These are phyloP conservation scores for Cyberlindnera xylosilytica DNA, from an alignment of 805 yeast genomes.

Conservation along the genomic window DNA sequence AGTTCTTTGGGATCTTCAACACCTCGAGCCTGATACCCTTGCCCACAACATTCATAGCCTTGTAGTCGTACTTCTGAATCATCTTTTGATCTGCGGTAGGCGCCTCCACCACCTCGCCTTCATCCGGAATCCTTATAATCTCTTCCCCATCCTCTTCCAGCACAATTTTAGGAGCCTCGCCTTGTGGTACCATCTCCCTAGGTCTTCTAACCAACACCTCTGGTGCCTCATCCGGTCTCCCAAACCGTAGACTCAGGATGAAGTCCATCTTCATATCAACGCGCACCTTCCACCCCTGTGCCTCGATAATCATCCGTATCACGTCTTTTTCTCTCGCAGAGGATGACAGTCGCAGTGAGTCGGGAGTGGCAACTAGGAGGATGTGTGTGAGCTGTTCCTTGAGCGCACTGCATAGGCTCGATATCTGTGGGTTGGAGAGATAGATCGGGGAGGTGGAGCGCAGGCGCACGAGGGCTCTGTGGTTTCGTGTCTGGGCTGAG, in stretches of 20 bases:
- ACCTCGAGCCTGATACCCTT: constrained; percentile 23
- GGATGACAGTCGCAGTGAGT: constrained; percentile 10
- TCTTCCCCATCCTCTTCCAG: constrained; percentile 14
- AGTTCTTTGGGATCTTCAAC: constrained; percentile 18
- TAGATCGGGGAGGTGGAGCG: constrained; percentile 14
- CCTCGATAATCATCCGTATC: constrained; percentile 10
- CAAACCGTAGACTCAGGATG: constrained; percentile 9
- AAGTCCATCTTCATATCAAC: constrained; percentile 11
- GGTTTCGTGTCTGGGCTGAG: constrained; percentile 18
- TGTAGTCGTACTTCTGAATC: constrained; percentile 21
- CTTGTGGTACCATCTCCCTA: constrained; percentile 1
- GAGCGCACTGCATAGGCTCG: constrained; percentile 12
- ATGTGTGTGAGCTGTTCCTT: constrained; percentile 15
- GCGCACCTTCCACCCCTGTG: constrained; percentile 21
- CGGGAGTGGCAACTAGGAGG: constrained; percentile 16
- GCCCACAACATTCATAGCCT: constrained; percentile 11
- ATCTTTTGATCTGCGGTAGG: constrained; percentile 16
- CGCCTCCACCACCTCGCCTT: constrained; percentile 11
- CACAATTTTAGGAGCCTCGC: background rate
- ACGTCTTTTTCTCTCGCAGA: constrained; percentile 10
- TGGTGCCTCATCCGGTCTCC: constrained; percentile 4
- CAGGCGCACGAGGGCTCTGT: constrained; percentile 18
- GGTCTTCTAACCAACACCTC: constrained; percentile 18
- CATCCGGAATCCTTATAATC: constrained; percentile 17
- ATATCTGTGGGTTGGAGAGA: constrained; percentile 22